These are phyloP conservation scores for Nicotiana paniculata DNA, from an alignment of 257 asterid genomes.

Conservation along the genomic window DNA sequence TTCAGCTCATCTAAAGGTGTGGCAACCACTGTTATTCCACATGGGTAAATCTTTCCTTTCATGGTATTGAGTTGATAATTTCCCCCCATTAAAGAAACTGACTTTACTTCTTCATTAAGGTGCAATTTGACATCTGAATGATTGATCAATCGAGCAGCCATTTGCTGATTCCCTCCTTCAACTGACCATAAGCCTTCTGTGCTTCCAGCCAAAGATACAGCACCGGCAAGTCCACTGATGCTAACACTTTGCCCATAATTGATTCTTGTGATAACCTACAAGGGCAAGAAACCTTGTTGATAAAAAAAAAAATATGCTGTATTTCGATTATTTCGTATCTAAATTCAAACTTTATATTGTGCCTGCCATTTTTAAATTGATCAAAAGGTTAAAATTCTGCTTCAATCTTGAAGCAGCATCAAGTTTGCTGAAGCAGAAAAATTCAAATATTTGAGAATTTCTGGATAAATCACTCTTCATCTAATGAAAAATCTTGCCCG, in stretches of 20 bases:
- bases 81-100: constrained; percentile 54
- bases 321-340: too few relatives aligned
- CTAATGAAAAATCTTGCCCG: too few relatives aligned
- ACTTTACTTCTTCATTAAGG: constrained; percentile 75
- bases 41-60: constrained; percentile 56
- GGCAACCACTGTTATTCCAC: constrained; percentile 75
- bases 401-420: too few relatives aligned
- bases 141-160: constrained; percentile 84
- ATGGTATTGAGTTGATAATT: constrained; percentile 77
- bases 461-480: too few relatives aligned
- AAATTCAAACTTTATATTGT: too few relatives aligned
- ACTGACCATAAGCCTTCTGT: constrained; percentile 87
- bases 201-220: constrained; percentile 93
- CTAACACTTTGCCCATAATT: constrained; percentile 90
- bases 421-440: too few relatives aligned
- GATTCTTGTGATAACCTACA: constrained; percentile 87
- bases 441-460: too few relatives aligned
- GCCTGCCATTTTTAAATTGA: too few relatives aligned
- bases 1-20: constrained; percentile 92
- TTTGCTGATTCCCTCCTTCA: constrained; percentile 94
- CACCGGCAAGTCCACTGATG: constrained; percentile 95
- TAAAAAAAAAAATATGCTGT: too few relatives aligned
- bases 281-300: not conserved
- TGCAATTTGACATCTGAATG: constrained; percentile 61
- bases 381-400: too few relatives aligned